Conservation (phyloP, 257 asterid genomes). For the Linderniella brevidens region DNA sequence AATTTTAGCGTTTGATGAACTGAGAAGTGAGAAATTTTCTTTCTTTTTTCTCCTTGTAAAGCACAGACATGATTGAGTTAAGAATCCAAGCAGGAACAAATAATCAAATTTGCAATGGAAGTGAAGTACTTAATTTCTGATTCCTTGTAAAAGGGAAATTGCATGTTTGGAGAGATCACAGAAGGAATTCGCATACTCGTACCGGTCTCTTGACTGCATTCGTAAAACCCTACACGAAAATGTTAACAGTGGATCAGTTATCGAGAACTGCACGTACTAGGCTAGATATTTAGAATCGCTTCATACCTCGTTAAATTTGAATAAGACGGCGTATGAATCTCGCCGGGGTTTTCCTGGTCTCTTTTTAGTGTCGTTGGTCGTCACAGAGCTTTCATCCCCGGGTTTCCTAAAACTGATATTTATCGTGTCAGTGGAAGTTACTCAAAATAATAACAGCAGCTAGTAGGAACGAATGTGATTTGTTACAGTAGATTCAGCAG, state of each 20-base stretch:
- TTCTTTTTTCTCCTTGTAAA: too few relatives aligned
- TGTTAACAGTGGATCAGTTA: neutral
- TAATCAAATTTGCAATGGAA: too few relatives aligned
- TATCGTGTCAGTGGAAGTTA: neutral
- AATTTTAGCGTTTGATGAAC: neutral
- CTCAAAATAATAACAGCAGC: neutral
- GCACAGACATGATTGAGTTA: too few relatives aligned
- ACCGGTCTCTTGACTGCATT: constrained; percentile 95
- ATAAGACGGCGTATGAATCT: constrained; percentile 61
- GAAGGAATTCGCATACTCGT: constrained; percentile 57
- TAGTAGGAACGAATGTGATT: too few relatives aligned
- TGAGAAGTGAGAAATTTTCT: too few relatives aligned
- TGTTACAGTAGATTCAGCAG: too few relatives aligned
- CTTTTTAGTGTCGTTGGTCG: constrained; percentile 12
- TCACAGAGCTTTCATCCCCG: constrained; percentile 24
- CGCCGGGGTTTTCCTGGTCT: constrained; percentile 33
- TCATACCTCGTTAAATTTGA: constrained; percentile 75
- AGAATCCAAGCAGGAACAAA: too few relatives aligned
- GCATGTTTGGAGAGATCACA: constrained; percentile 14
- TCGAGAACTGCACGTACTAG: neutral
- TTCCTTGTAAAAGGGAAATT: too few relatives aligned
- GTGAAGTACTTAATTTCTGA: too few relatives aligned
- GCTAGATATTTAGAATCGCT: neutral
- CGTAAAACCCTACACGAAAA: constrained; percentile 66
- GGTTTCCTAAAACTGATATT: constrained; percentile 50